These are phyloP conservation scores for Fusarium mexicanum DNA, from an alignment of 2,329 filamentous ascomycete genomes.

Conservation along the genomic window DNA sequence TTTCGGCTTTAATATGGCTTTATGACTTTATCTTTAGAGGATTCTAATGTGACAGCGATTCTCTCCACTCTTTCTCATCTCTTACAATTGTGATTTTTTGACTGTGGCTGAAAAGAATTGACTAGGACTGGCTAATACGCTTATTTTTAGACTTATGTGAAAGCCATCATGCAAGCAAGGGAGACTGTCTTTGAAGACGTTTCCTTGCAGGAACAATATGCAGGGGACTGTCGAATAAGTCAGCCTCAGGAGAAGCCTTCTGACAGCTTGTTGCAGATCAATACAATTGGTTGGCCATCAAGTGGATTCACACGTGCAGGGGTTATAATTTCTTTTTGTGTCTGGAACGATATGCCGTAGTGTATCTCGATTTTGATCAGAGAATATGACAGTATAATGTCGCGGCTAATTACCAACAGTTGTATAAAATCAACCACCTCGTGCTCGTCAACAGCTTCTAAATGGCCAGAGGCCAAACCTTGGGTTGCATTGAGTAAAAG, in stretches of 20 bases:
- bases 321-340: neutral
- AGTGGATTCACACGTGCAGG: neutral
- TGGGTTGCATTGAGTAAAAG: neutral
- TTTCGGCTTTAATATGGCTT: slow-evolving; percentile 38
- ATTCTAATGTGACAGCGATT: neutral
- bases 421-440: neutral
- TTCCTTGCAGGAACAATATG: neutral
- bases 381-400: neutral
- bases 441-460: neutral
- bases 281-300: neutral
- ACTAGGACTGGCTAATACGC: neutral
- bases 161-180: neutral
- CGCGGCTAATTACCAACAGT: no score
- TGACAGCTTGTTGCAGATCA: neutral
- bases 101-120: neutral
- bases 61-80: neutral
- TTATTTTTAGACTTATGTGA: neutral
- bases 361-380: neutral
- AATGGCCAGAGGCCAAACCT: neutral
- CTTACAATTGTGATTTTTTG: neutral
- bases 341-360: neutral
- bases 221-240: neutral
- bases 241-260: neutral
- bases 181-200: neutral
- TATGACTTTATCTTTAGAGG: slow-evolving; percentile 8